These are phyloP conservation scores for Chrysoporthe cubensis DNA, from an alignment of 2,329 filamentous ascomycete species.

Conservation along the genomic window DNA sequence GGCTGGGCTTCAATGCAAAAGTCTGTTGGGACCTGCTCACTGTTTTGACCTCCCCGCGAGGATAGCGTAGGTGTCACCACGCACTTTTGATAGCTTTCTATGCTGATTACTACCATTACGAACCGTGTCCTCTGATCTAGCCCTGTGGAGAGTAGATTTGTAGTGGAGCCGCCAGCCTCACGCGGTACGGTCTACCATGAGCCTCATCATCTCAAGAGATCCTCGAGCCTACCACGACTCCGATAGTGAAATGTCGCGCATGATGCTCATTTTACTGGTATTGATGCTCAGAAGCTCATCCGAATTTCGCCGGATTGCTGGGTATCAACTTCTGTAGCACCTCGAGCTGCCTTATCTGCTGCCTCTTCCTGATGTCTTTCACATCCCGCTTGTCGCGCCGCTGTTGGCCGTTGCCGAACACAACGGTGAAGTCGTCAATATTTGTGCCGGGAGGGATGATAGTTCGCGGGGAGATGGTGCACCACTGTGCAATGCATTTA, in stretches of 20 bases:
- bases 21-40: neutral
- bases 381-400: slow-evolving; percentile 64
- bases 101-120: neutral
- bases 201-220: neutral
- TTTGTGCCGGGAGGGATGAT: slow-evolving; percentile 60
- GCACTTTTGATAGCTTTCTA: neutral
- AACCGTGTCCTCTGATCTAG: neutral
- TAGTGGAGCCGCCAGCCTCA: neutral
- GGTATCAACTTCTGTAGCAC: slow-evolving; percentile 68
- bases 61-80: neutral
- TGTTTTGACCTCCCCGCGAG: neutral
- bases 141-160: neutral
- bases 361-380: slow-evolving; percentile 65
- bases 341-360: slow-evolving; percentile 69
- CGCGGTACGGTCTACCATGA: neutral
- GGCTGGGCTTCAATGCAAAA: neutral
- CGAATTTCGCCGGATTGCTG: slow-evolving; percentile 61
- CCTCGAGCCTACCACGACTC: neutral
- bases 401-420: slow-evolving; percentile 67
- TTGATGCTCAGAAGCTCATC: slow-evolving; percentile 33
- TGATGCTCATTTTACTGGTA: neutral
- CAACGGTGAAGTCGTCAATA: slow-evolving; percentile 69
- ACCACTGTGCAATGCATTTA: slow-evolving; percentile 43
- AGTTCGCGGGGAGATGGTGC: slow-evolving; percentile 70
- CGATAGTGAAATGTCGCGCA: neutral